These are phyloP conservation scores for Corymbia calophylla DNA, from an alignment of 441 rosid genomes.

Conservation along the genomic window DNA sequence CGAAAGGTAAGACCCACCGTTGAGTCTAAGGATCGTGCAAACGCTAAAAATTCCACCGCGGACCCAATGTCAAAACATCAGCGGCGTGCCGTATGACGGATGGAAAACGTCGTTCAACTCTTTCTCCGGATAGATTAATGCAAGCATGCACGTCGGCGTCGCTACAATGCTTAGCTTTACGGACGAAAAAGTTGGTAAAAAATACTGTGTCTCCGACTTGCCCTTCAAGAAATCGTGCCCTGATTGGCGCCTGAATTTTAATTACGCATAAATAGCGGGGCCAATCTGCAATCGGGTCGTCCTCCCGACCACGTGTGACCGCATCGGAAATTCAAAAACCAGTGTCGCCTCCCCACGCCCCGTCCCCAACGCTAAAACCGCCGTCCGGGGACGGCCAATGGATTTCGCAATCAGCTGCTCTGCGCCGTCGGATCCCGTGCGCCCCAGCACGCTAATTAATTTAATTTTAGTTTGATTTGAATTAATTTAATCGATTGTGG, in stretches of 20 bases:
- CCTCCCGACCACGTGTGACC: neutral
- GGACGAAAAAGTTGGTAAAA: neutral
- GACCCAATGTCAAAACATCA: neutral
- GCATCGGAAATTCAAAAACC: neutral
- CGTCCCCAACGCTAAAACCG: neutral
- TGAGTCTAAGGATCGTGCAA: neutral
- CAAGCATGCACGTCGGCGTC: neutral
- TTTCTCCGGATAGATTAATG: neutral
- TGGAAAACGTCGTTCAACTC: neutral
- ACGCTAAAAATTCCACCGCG: accelerated
- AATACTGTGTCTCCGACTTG: neutral
- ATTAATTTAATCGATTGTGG: neutral
- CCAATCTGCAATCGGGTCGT: neutral
- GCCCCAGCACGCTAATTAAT: neutral
- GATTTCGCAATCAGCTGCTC: neutral
- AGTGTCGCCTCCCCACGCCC: neutral
- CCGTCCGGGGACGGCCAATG: neutral
- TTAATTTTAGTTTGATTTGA: neutral
- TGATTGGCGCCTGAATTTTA: neutral
- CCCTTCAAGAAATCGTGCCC: neutral
- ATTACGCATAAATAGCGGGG: neutral
- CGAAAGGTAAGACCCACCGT: neutral
- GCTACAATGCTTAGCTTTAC: neutral
- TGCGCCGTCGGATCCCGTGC: neutral
- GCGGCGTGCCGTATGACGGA: neutral